Evolutionary conservation across 139 green algal species (phyloP).

Genomic region (Helicosporidium sp.): DNA sequence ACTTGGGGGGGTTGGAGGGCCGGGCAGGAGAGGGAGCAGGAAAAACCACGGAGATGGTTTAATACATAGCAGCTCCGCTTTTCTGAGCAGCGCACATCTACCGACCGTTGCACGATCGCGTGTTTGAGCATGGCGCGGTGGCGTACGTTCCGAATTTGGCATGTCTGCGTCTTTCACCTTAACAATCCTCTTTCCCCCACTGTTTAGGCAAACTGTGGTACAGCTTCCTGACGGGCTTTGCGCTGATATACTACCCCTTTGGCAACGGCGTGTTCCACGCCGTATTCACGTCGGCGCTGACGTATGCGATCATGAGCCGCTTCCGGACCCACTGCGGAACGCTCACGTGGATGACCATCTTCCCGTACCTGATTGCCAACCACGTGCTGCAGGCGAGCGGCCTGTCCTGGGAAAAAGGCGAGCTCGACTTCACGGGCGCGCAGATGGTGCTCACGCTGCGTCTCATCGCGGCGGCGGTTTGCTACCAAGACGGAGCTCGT

Average conservation of each 20-base stretch:
- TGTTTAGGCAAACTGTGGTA: constrained; percentile 44
- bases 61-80: no score
- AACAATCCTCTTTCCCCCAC: neutral
- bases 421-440: constrained; percentile 55
- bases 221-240: constrained; percentile 28
- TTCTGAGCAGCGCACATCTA: no score
- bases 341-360: constrained; percentile 44
- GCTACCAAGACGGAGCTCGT: constrained; percentile 2
- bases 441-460: constrained; percentile 73
- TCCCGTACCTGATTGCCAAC: constrained; percentile 54
- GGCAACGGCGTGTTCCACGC: constrained; percentile 36
- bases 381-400: constrained; percentile 56
- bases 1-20: neutral
- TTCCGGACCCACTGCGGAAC: constrained; percentile 27
- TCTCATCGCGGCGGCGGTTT: constrained; percentile 52
- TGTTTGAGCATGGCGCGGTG: neutral
- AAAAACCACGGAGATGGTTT: neutral
- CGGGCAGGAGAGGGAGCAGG: constrained; percentile 6
- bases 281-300: constrained; percentile 22
- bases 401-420: constrained; percentile 46
- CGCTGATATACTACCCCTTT: constrained; percentile 61
- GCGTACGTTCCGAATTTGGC: neutral
- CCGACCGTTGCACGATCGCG: neutral
- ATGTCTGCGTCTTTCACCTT: neutral
- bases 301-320: constrained; percentile 41